A percentile compares a stretch with the other conserved stretches of the same genome.
Conservation (phyloP, 768 basidiomycete species). For the Serpula lacrymans region DNA sequence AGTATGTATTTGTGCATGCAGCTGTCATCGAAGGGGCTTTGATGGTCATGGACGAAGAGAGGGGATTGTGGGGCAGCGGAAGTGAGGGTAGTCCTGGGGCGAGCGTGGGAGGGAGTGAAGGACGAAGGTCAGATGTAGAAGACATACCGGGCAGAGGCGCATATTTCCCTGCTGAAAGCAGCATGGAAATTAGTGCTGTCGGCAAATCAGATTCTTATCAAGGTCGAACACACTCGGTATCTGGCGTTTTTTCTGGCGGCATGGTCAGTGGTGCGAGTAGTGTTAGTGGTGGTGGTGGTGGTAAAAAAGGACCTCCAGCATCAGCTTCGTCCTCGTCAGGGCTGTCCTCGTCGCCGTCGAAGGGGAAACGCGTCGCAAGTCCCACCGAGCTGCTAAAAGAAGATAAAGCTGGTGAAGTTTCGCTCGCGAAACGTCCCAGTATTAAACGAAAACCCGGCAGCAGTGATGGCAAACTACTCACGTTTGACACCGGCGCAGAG, state of each 20-base stretch:
- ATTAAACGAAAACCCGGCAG: slow-evolving; percentile 43
- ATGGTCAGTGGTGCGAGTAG: slow-evolving; percentile 6
- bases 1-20: slow-evolving; percentile 92
- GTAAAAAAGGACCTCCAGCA: slow-evolving; percentile 5
- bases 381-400: slow-evolving; percentile 68
- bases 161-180: too few relatives aligned
- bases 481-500: slow-evolving; percentile 11
- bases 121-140: not conserved
- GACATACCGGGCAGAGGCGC: too few relatives aligned
- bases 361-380: slow-evolving; percentile 65
- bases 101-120: slow-evolving; percentile 3
- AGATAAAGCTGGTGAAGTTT: slow-evolving; percentile 51
- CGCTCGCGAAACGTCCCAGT: slow-evolving; percentile 65
- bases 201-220: too few relatives aligned
- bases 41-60: slow-evolving; percentile 73
- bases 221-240: slow-evolving; percentile 7
- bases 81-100: slow-evolving; percentile 18
- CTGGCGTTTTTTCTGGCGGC: slow-evolving; percentile 1
- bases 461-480: slow-evolving; percentile 4
- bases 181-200: too few relatives aligned
- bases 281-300: not conserved
- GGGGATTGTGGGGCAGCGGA: slow-evolving; percentile 29
- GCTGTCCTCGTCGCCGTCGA: slow-evolving; percentile 30
- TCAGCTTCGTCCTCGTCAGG: slow-evolving; percentile 13
- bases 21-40: slow-evolving; percentile 80